These are phyloP conservation scores for Fraxinus velutina DNA, from an alignment of 305 asterid species.

Conservation along the genomic window DNA sequence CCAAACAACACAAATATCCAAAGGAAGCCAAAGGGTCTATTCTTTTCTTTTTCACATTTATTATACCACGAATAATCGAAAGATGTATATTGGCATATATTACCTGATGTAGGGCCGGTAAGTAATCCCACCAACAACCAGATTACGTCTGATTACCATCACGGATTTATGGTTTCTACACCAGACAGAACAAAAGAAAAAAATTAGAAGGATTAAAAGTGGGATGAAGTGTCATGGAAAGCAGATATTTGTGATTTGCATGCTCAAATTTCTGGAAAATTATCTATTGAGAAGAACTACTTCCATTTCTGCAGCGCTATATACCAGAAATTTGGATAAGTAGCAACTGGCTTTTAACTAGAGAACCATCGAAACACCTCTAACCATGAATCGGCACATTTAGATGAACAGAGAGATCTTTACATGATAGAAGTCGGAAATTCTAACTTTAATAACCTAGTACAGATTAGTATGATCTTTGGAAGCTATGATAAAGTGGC, in stretches of 20 bases:
- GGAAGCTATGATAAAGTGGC: neutral
- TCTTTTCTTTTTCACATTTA: neutral
- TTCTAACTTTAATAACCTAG: neutral
- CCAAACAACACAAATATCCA: constrained; percentile 4
- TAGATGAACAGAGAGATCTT: neutral
- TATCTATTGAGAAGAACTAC: neutral
- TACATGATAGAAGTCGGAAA: neutral
- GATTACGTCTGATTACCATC: constrained; percentile 76
- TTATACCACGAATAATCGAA: neutral
- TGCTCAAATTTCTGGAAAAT: neutral
- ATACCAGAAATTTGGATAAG: neutral
- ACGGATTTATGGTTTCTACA: constrained; percentile 92
- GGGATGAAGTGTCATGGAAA: neutral
- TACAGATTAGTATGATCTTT: neutral
- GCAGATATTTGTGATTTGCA: neutral
- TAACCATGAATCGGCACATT: neutral
- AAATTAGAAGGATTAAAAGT: constrained; percentile 9
- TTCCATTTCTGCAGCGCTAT: neutral
- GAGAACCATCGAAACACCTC: neutral
- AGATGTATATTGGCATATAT: neutral
- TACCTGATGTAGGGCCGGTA: constrained; percentile 91
- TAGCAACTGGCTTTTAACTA: neutral
- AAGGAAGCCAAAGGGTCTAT: neutral
- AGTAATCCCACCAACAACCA: constrained; percentile 96
- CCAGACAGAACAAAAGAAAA: constrained; percentile 19